Evolutionary conservation across 495 filamentous ascomycete genomes (phyloP), one percentile per base, ranked within the genome.

Genomic region (Lophiotrema nucula): DNA sequence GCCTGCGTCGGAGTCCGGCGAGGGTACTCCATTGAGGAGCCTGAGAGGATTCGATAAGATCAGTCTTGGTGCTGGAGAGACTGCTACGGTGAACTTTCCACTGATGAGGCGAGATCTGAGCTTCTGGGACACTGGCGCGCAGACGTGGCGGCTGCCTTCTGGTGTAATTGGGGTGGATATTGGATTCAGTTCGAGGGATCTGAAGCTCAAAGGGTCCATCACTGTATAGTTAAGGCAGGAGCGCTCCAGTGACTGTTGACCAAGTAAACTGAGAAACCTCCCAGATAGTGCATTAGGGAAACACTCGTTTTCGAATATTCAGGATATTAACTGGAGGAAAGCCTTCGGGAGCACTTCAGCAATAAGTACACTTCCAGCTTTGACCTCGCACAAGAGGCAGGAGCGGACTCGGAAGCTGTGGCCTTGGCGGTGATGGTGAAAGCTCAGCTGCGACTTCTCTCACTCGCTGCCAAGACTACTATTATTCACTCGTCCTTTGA

Each of bases 31-130:
- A 39, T 73, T 70, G 4, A 73, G 67, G 60, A 79, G 79, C 65
- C 72, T 86, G 35, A 70, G 83, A 15, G 81, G 81, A 6, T 86
- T 85, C 47, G 70, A 74, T 47, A 84, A 83, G 73, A 53, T 79
- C 12, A 64, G 56, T 11, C 56, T 85, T 1, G 65, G 64, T 15
- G 53, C 73, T 0, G 79, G 76, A 15, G 70, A 71, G 31, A 72
- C 60, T 16, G 67, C 70, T 10, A 74, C 60, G 2, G 76, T 77
- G 1, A 73, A 69, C 0, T 81, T 83, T 55, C 66, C 67, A 4
- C 59, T 85, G 27, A 58, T 67, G 25, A 67, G 74, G 42, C 75
- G 77, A 28, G 82, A 85, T 60, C 37, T 85, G 26, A 80, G 78
- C 45, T 76, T 79, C 41, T 85, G 82, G 82, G 77, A 83, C 50